Base-by-base conservation (phyloP, 78 protist species). In the Emiliania huxleyi region DNA sequence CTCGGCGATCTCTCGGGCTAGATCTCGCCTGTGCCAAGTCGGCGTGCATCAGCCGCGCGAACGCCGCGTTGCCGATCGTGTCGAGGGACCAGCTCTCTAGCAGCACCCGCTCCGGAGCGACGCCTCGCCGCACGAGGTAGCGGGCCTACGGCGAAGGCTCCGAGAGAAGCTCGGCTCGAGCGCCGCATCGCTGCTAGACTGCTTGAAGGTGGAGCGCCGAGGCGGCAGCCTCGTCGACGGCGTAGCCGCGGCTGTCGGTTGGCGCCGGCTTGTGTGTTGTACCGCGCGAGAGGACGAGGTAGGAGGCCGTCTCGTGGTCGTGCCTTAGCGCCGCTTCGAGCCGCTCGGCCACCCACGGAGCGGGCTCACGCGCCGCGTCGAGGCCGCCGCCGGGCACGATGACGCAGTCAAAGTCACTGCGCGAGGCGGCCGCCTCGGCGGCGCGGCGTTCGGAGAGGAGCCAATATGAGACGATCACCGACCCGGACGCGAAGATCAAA, bases 31-130 rank as follows among this genome's bases (percentile, higher is more conserved):
- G n/a, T n/a, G n/a, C n/a, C n/a, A n/a, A n/a, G 37, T 93, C 94
- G 42, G 77, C 33, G 94, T 87, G 91, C 77, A 87, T 22, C 5
- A 84, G 19, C 23, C 94, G 87, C 43, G 45, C 15, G 69, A 49
- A 93, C 29, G 15, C 69, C 55, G 94, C 94, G 83, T 93, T 93
- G 69, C 94, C 94, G 43, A 88, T 81, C 43, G 94, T 93, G 94
- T 93, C 94, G 79, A 81, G 55, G 62, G 44, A n/a, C 89, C 89
- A 81, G 56, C 40, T 0, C 48, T 81, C 89, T 5, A 42, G 89
- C 38, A 81, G 89, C 19, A 81, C 21, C 26, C 89, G 89, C n/a
- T 4, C 2, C 35, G 49, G 12, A 1, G 89, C 35, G 35, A 81
- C 89, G 52, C 89, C 56, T 52, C 89, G 89, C 42, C 0, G 56